Percentiles rank a stretch among this genome's conserved stretches.
phyloP scores from a whole-genome alignment of 2,329 filamentous ascomycete genomes.

The Fusarium tricinctum region DNA sequence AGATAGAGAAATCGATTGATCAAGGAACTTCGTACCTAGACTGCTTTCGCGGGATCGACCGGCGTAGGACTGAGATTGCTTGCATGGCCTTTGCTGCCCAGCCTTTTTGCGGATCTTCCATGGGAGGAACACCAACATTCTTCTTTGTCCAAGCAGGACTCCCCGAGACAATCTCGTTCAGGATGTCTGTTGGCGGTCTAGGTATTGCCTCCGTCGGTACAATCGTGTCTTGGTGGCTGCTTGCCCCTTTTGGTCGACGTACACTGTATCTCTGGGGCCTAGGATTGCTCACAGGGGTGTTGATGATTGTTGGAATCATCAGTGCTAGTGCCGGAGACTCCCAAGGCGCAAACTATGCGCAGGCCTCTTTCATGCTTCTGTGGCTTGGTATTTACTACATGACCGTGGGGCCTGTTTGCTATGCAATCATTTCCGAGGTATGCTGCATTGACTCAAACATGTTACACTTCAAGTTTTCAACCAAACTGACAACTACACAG shows the following conservation, averaged over 20 bases:
- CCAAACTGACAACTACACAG: too few species aligned
- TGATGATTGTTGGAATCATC: slow-evolving; percentile 32
- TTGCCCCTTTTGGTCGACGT: slow-evolving; percentile 34
- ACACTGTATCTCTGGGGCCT: slow-evolving; percentile 36
- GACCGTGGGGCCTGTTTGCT: slow-evolving; percentile 58
- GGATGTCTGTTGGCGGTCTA: slow-evolving; percentile 37
- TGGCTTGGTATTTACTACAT: slow-evolving; percentile 59
- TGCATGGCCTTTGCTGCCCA: slow-evolving; percentile 60
- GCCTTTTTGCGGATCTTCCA: slow-evolving; percentile 56
- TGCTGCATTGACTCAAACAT: slow-evolving; percentile 17
- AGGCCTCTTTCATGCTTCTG: slow-evolving; percentile 56
- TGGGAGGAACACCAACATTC: slow-evolving; percentile 62
- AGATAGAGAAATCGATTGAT: slow-evolving; percentile 54
- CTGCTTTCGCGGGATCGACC: slow-evolving; percentile 63
- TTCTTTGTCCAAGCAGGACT: slow-evolving; percentile 62
- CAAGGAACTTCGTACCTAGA: slow-evolving; percentile 56
- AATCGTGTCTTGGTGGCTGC: slow-evolving; percentile 34
- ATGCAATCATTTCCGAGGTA: slow-evolving; percentile 58
- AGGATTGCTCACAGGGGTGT: slow-evolving; percentile 13
- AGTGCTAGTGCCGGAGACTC: slow-evolving; percentile 48
- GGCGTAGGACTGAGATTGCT: slow-evolving; percentile 60
- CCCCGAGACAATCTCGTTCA: slow-evolving; percentile 34
- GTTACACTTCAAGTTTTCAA: too few species aligned
- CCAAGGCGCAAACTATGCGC: slow-evolving; percentile 36
- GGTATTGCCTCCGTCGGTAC: slow-evolving; percentile 39